Base-by-base conservation (phyloP, 352 stramenopile genomes). In the Pythium aquatile region DNA sequence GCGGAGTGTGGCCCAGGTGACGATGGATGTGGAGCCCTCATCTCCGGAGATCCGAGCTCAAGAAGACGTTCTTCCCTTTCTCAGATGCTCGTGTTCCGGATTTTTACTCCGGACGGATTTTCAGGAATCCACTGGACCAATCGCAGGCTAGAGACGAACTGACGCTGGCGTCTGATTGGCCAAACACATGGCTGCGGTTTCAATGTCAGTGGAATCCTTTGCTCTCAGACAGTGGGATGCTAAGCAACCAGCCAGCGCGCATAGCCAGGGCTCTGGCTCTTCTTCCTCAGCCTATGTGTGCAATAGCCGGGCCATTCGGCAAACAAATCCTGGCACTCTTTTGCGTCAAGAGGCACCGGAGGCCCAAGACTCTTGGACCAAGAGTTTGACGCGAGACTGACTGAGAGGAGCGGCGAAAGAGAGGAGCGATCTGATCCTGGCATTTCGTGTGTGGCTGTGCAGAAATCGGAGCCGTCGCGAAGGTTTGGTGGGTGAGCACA, bases 181-280 rank as follows among this genome's bases (percentile, higher is more conserved):
- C 58, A 66, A 71, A 63, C 65, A 71, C 37, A 66, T 65, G 65
- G 58, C 58, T 66, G 51, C 46, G 14, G 24, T 58, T 71, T 60
- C 11, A 28, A n/a, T 37, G 29, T 29, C 53, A 47, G 44, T 58
- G 33, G 61, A 68, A 68, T 66, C 52, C 60, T 49, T 4, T 37
- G 33, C 44, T 46, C 47, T 59, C 55, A 55, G 32, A 65, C 8
- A 53, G 56, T 70, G 49, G 49, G 51, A 70, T 20, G 40, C 35
- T 5, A 5, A 6, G 8, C 42, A 35, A 39, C 26, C 26, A 49
- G 55, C 35, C 54, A 42, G 24, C 24, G 3, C 13, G 13, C 40
- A 72, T 24, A 72, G 42, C 24, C 20, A 28, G 46, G 37, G 39
- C 46, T 20, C 16, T 30, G 35, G 40, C 44, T 51, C 16, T 40